These are phyloP conservation scores for Metschnikowia continentalis DNA, from an alignment of 805 yeast species.

Conservation along the genomic window DNA sequence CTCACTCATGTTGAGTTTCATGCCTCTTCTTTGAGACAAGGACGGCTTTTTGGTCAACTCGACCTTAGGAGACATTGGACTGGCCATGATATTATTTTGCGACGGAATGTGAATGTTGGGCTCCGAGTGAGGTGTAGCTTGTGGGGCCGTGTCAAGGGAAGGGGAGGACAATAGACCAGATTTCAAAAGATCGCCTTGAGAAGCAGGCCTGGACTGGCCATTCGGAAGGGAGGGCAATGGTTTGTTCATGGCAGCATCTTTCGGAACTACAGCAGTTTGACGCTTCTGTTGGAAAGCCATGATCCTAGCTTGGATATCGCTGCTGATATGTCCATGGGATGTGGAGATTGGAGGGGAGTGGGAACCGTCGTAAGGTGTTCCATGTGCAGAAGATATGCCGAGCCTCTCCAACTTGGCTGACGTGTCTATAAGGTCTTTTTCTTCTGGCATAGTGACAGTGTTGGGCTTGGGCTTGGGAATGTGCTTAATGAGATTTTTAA, in stretches of 20 bases:
- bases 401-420: slow-evolving; percentile 14
- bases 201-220: slow-evolving; percentile 10
- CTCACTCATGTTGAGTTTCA: slow-evolving; percentile 44
- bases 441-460: slow-evolving; percentile 9
- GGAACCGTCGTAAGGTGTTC: slow-evolving; percentile 14
- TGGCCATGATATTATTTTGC: slow-evolving; percentile 1
- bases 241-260: slow-evolving; percentile 9
- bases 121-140: neutral
- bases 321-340: slow-evolving; percentile 38
- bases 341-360: slow-evolving; percentile 18
- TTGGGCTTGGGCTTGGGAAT: neutral
- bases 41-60: slow-evolving; percentile 37
- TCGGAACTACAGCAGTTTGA: slow-evolving; percentile 13
- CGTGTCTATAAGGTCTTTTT: slow-evolving; percentile 12
- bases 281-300: slow-evolving; percentile 85
- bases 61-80: slow-evolving; percentile 1
- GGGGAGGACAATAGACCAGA: slow-evolving; percentile 12
- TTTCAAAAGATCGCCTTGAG: slow-evolving; percentile 8
- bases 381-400: slow-evolving; percentile 12
- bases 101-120: neutral
- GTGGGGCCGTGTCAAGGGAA: slow-evolving; percentile 1
- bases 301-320: slow-evolving; percentile 82
- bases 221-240: slow-evolving; percentile 18
- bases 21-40: slow-evolving; percentile 51
- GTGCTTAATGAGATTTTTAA: neutral